These are phyloP conservation scores for Pezicula carpinea DNA, from an alignment of 2,329 filamentous ascomycete species.

Conservation along the genomic window DNA sequence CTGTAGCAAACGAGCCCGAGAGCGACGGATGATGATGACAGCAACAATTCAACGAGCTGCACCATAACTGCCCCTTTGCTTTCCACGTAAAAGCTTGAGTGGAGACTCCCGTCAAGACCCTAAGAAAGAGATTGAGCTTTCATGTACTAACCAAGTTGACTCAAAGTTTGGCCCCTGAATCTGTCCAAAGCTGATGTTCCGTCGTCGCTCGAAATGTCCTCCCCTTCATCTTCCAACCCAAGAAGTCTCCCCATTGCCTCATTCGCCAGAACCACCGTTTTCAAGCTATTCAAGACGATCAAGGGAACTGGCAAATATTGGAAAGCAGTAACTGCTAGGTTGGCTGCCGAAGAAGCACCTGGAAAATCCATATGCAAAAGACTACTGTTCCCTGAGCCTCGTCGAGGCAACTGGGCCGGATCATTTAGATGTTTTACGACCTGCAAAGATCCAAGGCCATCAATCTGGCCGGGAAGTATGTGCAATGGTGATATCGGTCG, in stretches of 20 bases:
- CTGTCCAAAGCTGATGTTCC: constrained; percentile 46
- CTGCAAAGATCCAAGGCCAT: constrained; percentile 22
- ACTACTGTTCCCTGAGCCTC: constrained; percentile 8
- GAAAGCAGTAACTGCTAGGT: constrained; percentile 62
- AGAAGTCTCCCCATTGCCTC: constrained; percentile 69
- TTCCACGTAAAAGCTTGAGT: too few relatives aligned
- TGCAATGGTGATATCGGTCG: constrained; percentile 19
- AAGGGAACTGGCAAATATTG: constrained; percentile 72
- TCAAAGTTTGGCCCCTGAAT: constrained; percentile 60
- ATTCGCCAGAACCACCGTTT: constrained; percentile 69
- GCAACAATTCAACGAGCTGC: too few relatives aligned
- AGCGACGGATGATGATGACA: too few relatives aligned
- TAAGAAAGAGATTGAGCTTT: too few relatives aligned
- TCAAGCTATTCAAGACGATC: constrained; percentile 62
- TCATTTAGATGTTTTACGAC: constrained; percentile 6
- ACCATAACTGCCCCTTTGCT: too few relatives aligned
- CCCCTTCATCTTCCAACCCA: constrained; percentile 45
- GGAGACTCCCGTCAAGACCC: too few relatives aligned
- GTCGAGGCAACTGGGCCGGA: constrained; percentile 14
- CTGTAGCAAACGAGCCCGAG: too few relatives aligned
- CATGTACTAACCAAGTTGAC: constrained; percentile 43
- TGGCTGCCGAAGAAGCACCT: constrained; percentile 40
- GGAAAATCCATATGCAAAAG: constrained; percentile 34
- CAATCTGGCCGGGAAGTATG: constrained; percentile 22
- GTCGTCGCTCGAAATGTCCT: constrained; percentile 33